phyloP scores from a whole-genome alignment of 2,329 filamentous ascomycete genomes.

The Aspergillus viridinutans region DNA sequence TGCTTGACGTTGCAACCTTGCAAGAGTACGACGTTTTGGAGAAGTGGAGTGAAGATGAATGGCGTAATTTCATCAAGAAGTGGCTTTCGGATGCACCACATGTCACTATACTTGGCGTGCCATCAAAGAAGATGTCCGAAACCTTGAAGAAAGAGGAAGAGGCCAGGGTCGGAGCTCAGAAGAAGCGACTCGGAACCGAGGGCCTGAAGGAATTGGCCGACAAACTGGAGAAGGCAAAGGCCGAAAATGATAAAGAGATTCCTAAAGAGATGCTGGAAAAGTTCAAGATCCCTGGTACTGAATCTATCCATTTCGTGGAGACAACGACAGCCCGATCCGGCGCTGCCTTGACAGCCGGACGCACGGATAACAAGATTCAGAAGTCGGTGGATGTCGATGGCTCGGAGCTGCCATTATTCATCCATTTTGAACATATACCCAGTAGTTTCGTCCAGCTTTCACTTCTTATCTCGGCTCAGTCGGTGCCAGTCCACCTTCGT shows the following conservation, averaged over 20 bases:
- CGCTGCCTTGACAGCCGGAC: conserved; percentile 66
- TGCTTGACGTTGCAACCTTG: conserved; percentile 54
- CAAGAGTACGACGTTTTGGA: conserved; percentile 63
- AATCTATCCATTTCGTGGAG: conserved; percentile 92
- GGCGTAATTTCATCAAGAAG: conserved; percentile 74
- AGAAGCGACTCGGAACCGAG: conserved; percentile 72
- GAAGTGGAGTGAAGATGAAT: conserved; percentile 76
- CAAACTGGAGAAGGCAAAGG: conserved; percentile 76
- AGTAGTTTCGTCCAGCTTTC: conserved; percentile 88
- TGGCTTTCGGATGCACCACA: conserved; percentile 85
- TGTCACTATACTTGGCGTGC: conserved; percentile 81
- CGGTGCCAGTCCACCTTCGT: conserved; percentile 74
- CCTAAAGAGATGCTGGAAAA: conserved; percentile 74
- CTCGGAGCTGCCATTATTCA: conserved; percentile 67
- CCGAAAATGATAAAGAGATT: conserved; percentile 82
- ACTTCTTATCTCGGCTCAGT: conserved; percentile 72
- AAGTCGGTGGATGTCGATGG: conserved; percentile 67
- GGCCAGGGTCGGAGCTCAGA: conserved; percentile 71
- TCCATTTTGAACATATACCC: conserved; percentile 94
- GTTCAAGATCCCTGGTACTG: conserved; percentile 77
- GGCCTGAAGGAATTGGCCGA: conserved; percentile 71
- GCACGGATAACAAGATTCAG: conserved; percentile 66
- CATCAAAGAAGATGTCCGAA: conserved; percentile 72
- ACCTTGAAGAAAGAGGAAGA: conserved; percentile 80
- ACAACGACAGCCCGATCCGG: conserved; percentile 81